A percentile compares a stretch with the other conserved stretches of the same genome.
These are phyloP conservation scores for Hypoxylon sp. DNA, from an alignment of 2,329 filamentous ascomycete genomes.

Conservation along the genomic window DNA sequence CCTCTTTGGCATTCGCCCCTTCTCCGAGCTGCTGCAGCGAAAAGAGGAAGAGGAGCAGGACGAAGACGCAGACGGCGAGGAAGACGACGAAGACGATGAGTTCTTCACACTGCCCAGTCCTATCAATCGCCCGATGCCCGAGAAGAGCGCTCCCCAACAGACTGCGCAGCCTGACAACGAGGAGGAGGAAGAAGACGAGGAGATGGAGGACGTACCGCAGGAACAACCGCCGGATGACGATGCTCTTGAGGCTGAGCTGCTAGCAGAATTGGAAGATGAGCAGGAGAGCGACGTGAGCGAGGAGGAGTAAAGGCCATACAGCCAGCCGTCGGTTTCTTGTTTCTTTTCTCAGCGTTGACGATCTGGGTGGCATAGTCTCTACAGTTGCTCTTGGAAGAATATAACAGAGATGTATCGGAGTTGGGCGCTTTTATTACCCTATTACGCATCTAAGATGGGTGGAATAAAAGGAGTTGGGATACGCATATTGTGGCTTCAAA, in stretches of 20 bases:
- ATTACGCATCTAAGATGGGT: conserved; percentile 11
- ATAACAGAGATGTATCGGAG: conserved; percentile 11
- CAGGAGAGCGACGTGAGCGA: conserved; percentile 47
- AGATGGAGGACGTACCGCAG: conserved; percentile 45
- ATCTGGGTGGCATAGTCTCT: conserved; percentile 4
- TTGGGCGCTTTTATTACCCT: conserved; percentile 26
- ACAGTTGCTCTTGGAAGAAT: not conserved
- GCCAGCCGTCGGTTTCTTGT: not conserved
- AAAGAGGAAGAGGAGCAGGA: conserved; percentile 52
- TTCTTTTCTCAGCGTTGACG: conserved; percentile 5
- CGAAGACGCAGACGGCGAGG: conserved; percentile 58
- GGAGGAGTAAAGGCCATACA: conserved; percentile 37
- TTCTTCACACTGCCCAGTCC: conserved; percentile 63
- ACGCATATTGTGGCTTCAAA: conserved; percentile 7
- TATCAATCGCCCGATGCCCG: conserved; percentile 51
- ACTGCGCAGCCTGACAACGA: conserved; percentile 40
- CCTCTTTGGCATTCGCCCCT: conserved; percentile 56
- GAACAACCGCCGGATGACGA: conserved; percentile 41
- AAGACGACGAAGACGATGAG: conserved; percentile 53
- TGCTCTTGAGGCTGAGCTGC: conserved; percentile 44
- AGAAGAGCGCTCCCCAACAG: conserved; percentile 34
- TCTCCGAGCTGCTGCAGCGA: conserved; percentile 61
- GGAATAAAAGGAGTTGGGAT: not conserved
- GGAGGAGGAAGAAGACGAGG: conserved; percentile 50
- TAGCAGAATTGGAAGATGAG: conserved; percentile 38